Conservation (phyloP, 2,329 filamentous ascomycete genomes). For the Penicillium sp. region DNA sequence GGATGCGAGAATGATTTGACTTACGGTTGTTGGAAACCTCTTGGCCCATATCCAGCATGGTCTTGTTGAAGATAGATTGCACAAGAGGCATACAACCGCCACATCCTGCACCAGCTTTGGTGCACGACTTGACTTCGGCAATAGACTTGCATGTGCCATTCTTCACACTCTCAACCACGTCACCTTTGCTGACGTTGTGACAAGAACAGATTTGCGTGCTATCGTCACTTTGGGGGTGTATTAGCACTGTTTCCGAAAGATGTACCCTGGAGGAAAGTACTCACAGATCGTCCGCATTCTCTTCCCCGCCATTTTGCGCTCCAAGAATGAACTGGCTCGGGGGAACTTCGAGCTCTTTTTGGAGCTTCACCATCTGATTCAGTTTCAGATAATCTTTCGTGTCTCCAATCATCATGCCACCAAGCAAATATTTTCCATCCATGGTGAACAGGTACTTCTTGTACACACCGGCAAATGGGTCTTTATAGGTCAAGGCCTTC, state of each 20-base stretch:
- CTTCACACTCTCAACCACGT: slow-evolving; percentile 71
- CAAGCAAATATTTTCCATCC: slow-evolving; percentile 86
- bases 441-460: slow-evolving; percentile 92
- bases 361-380: slow-evolving; percentile 81
- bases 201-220: slow-evolving; percentile 91
- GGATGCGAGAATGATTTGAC: slow-evolving; percentile 10
- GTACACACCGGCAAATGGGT: slow-evolving; percentile 85
- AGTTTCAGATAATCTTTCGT: slow-evolving; percentile 88
- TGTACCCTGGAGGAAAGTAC: slow-evolving; percentile 20
- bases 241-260: slow-evolving; percentile 14
- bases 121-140: slow-evolving; percentile 82
- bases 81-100: slow-evolving; percentile 89
- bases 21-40: slow-evolving; percentile 76
- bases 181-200: slow-evolving; percentile 87
- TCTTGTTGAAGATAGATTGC: slow-evolving; percentile 85
- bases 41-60: slow-evolving; percentile 81
- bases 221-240: slow-evolving; percentile 55
- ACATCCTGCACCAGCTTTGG: slow-evolving; percentile 88
- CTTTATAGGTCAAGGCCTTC: slow-evolving; percentile 84
- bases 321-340: slow-evolving; percentile 84
- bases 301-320: slow-evolving; percentile 71
- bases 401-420: slow-evolving; percentile 98
- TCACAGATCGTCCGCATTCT: slow-evolving; percentile 71
- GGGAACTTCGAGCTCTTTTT: slow-evolving; percentile 75
- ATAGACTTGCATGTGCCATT: slow-evolving; percentile 79